Evolutionary conservation across 192 early-diverging fungal genomes (phyloP).

Genomic region (Diversispora eburnea): DNA sequence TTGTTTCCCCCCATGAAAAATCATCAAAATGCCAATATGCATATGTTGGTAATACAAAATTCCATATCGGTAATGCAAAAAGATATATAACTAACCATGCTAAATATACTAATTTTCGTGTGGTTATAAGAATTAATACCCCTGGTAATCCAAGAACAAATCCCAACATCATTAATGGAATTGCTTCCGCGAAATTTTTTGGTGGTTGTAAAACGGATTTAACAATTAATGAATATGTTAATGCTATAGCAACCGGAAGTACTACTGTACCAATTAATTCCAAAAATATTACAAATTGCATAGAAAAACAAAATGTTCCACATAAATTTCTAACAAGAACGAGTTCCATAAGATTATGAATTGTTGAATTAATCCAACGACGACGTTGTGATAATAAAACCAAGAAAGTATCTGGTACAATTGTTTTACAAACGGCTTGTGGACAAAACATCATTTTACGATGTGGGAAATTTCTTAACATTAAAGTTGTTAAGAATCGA

Average conservation of each 20-base stretch:
- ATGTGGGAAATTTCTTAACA: slow-evolving; percentile 82
- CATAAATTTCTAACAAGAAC: slow-evolving; percentile 91
- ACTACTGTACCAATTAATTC: slow-evolving; percentile 74
- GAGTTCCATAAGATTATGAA: slow-evolving; percentile 91
- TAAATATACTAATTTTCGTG: slow-evolving; percentile 78
- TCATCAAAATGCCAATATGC: slow-evolving; percentile 95
- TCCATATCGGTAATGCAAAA: slow-evolving; percentile 87
- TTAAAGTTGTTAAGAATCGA: slow-evolving; percentile 83
- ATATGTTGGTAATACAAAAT: slow-evolving; percentile 86
- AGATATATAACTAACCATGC: slow-evolving; percentile 88
- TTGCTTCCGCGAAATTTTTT: slow-evolving; percentile 49
- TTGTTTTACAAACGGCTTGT: slow-evolving; percentile 79
- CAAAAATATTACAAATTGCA: slow-evolving; percentile 78
- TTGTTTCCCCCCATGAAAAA: slow-evolving; percentile 81
- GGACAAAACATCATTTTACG: slow-evolving; percentile 87
- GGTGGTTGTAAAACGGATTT: slow-evolving; percentile 53
- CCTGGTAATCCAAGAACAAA: slow-evolving; percentile 85
- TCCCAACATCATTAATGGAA: slow-evolving; percentile 73
- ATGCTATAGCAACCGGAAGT: slow-evolving; percentile 70
- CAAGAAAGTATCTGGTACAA: slow-evolving; percentile 78
- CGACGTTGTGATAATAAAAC: slow-evolving; percentile 86
- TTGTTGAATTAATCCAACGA: slow-evolving; percentile 96
- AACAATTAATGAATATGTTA: slow-evolving; percentile 65
- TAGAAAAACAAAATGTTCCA: slow-evolving; percentile 96
- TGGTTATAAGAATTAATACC: slow-evolving; percentile 83